These are phyloP conservation scores for Penicillium sp. DNA, from an alignment of 2,329 filamentous ascomycete species.

Conservation along the genomic window DNA sequence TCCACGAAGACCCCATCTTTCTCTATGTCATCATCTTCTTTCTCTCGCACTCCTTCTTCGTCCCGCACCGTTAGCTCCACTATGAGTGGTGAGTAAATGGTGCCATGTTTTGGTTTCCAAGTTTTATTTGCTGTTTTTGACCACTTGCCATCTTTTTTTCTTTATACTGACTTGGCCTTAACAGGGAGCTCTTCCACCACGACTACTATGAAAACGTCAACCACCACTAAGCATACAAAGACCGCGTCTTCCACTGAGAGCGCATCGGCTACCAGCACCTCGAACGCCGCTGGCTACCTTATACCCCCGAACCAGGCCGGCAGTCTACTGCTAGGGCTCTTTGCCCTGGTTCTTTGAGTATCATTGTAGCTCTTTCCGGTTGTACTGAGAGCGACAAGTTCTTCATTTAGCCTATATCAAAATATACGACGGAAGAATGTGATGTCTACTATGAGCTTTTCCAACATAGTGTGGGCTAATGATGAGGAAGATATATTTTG, in stretches of 20 bases:
- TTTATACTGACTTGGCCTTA: conserved; percentile 8
- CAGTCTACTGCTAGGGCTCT: conserved; percentile 28
- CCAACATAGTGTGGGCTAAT: background rate
- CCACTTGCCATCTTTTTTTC: background rate
- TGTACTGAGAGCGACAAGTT: background rate
- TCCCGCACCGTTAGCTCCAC: conserved; percentile 17
- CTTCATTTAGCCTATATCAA: background rate
- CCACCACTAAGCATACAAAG: conserved; percentile 19
- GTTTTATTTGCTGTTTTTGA: background rate
- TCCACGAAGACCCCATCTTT: conserved; percentile 2
- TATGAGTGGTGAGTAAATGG: conserved; percentile 29
- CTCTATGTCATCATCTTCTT: conserved; percentile 5
- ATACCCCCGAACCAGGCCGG: conserved; percentile 29
- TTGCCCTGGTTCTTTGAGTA: conserved; percentile 26
- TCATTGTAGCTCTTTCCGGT: background rate
- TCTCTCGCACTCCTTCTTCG: conserved; percentile 10
- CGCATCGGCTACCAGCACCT: conserved; percentile 19
- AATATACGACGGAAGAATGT: background rate
- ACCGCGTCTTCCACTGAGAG: conserved; percentile 23
- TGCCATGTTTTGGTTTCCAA: conserved; percentile 15
- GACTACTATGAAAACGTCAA: conserved; percentile 16
- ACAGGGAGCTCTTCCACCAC: conserved; percentile 14
- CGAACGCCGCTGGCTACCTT: conserved; percentile 28
- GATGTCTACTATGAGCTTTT: background rate
- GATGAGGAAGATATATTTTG: background rate